These are phyloP conservation scores for Avicennia marina DNA, from an alignment of 257 asterid genomes.

Conservation along the genomic window DNA sequence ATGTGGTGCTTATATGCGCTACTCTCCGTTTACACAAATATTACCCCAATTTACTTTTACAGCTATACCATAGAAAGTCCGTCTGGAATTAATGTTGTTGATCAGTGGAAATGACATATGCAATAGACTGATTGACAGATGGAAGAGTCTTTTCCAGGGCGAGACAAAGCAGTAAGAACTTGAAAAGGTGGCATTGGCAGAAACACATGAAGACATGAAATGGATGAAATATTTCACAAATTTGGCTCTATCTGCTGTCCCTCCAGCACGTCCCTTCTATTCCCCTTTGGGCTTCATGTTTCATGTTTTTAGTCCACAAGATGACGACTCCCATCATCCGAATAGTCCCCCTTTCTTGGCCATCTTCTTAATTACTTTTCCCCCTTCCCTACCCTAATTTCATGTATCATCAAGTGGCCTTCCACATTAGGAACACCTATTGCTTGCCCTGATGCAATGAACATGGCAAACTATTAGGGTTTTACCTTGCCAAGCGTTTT, in stretches of 20 bases:
- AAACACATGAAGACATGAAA: conserved; percentile 15
- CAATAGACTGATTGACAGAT: conserved; percentile 1
- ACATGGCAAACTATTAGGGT: too few relatives aligned
- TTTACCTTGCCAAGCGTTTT: too few relatives aligned
- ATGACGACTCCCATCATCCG: conserved; percentile 17
- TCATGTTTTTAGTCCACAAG: conserved; percentile 23
- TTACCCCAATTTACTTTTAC: too few relatives aligned
- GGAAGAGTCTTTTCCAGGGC: conserved; percentile 8
- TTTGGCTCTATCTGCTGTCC: conserved; percentile 25
- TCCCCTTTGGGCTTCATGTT: conserved; percentile 20
- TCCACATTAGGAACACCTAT: too few relatives aligned
- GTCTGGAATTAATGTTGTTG: conserved; percentile 1
- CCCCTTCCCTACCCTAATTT: too few relatives aligned
- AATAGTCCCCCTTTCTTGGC: too few relatives aligned
- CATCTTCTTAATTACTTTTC: too few relatives aligned
- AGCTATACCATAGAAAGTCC: too few relatives aligned
- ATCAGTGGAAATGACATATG: conserved; percentile 8
- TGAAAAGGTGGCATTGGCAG: conserved; percentile 18
- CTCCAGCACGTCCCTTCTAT: conserved; percentile 19
- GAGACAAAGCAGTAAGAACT: conserved; percentile 28
- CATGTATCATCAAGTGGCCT: too few relatives aligned
- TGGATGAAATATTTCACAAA: conserved; percentile 34
- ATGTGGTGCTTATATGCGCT: too few relatives aligned
- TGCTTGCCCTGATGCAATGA: too few relatives aligned
- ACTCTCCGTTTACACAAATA: too few relatives aligned